Conservation (phyloP, 2,329 filamentous ascomycete species). For the Calonectria honghensis region DNA sequence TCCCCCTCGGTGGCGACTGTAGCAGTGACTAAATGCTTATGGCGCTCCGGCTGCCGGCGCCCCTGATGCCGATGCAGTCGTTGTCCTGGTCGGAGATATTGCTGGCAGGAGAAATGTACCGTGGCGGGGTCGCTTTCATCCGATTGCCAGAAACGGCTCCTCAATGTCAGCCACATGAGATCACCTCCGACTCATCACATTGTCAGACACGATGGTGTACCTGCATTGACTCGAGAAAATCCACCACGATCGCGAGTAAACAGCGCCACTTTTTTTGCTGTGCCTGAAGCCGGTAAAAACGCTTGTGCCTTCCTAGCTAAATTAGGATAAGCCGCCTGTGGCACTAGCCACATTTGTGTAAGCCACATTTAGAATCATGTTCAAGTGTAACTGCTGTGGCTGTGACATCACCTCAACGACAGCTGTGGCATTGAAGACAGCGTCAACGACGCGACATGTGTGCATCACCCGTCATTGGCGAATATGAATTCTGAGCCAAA, state of each 20-base stretch:
- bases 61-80: constrained; percentile 22
- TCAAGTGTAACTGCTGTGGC: constrained; percentile 24
- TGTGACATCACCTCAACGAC: constrained; percentile 29
- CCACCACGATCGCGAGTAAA: constrained; percentile 36
- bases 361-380: constrained; percentile 39
- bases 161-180: constrained; percentile 32
- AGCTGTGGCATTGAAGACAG: background rate
- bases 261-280: constrained; percentile 41
- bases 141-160: background rate
- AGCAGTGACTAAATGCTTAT: constrained; percentile 17
- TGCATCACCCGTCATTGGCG: background rate
- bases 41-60: constrained; percentile 13
- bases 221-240: constrained; percentile 38
- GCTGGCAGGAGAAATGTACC: background rate
- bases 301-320: background rate
- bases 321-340: constrained; percentile 27
- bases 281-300: constrained; percentile 41
- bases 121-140: constrained; percentile 18
- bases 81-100: constrained; percentile 1
- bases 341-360: constrained; percentile 27
- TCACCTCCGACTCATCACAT: constrained; percentile 38
- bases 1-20: constrained; percentile 34
- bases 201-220: constrained; percentile 34
- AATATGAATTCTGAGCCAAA: constrained; percentile 55
- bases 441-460: constrained; percentile 41